Percentiles rank a stretch among this genome's conserved stretches.
Conservation (phyloP, 2,329 filamentous ascomycete genomes). For the Penicillium rolfsii region DNA sequence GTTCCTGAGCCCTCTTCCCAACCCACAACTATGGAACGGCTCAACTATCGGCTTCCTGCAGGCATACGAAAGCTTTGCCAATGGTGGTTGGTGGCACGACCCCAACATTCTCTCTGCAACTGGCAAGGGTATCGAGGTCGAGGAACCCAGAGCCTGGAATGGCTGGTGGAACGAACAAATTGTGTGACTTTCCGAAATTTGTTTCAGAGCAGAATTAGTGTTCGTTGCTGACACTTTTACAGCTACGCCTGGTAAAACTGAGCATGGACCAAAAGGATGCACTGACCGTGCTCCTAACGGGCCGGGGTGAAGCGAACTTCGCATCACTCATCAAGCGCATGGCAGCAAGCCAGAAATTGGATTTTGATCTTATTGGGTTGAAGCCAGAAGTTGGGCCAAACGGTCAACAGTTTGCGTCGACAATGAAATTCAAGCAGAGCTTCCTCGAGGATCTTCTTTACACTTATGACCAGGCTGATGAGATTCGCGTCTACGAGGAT, state of each 20-base stretch:
- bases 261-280: conserved; percentile 84
- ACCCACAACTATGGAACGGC: conserved; percentile 82
- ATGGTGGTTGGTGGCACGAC: conserved; percentile 98
- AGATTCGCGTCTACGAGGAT: conserved; percentile 73
- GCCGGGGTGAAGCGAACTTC: conserved; percentile 77
- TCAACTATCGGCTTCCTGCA: conserved; percentile 76
- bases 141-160: conserved; percentile 82
- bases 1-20: conserved; percentile 88
- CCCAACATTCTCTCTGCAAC: conserved; percentile 81
- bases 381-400: conserved; percentile 83
- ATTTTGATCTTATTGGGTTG: conserved; percentile 85
- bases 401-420: conserved; percentile 76
- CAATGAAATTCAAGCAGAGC: conserved; percentile 89
- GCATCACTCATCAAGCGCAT: conserved; percentile 80
- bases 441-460: conserved; percentile 80
- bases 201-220: background rate
- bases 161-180: conserved; percentile 98
- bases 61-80: conserved; percentile 73
- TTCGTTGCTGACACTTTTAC: conserved; percentile 30
- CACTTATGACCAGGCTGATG: conserved; percentile 81
- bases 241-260: conserved; percentile 72
- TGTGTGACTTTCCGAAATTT: conserved; percentile 50
- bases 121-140: conserved; percentile 77
- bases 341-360: conserved; percentile 72
- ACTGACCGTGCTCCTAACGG: conserved; percentile 83